Evolutionary conservation across 306 rosid genomes (phyloP).

Genomic region (Carpinus viminea): DNA sequence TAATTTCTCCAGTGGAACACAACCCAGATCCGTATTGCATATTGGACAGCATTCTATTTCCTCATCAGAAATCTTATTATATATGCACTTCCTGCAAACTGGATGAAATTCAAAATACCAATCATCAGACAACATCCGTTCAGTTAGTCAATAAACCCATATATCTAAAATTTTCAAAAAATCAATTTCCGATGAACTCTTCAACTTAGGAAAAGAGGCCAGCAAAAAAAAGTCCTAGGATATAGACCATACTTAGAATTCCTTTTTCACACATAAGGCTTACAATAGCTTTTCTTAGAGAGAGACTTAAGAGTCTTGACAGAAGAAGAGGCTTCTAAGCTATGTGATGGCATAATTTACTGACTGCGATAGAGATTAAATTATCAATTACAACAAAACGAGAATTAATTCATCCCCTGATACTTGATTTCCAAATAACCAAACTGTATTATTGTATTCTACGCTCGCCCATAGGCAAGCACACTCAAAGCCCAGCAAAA

Average conservation of each 20-base stretch:
- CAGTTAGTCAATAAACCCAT: conserved; percentile 9
- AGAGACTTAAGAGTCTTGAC: not conserved
- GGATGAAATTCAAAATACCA: conserved; percentile 26
- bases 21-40: conserved; percentile 65
- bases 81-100: conserved; percentile 95
- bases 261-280: not conserved
- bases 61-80: conserved; percentile 55
- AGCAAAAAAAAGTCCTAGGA: not conserved
- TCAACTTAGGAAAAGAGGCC: not conserved
- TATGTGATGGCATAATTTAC: not conserved
- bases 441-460: not conserved
- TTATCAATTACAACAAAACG: not conserved
- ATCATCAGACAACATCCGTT: conserved; percentile 16
- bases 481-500: not conserved
- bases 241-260: not conserved
- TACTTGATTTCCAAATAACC: not conserved
- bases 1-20: conserved; percentile 59
- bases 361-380: not conserved
- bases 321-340: not conserved
- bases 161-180: not conserved
- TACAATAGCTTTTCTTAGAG: not conserved
- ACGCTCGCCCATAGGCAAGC: conserved; percentile 9
- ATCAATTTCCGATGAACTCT: conserved; percentile 1
- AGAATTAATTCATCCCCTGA: not conserved
- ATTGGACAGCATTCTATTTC: conserved; percentile 69